Evolutionary conservation across 1,139 yeast species (phyloP), one percentile per base, ranked within the genome.

Genomic region (Suhomyces yuchorum): DNA sequence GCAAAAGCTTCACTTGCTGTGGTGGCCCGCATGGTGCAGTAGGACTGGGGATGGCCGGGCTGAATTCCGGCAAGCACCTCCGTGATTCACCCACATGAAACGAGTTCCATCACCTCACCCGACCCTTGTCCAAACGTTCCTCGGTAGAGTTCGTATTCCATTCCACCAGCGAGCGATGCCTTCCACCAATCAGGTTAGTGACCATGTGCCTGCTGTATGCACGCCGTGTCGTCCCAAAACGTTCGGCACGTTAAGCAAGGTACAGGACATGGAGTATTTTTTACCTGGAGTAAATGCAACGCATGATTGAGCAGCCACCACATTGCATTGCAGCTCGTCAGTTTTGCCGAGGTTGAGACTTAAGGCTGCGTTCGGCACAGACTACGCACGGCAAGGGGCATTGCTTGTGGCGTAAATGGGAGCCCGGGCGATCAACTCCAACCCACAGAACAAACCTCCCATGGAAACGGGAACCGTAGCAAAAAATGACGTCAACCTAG

Each of bases 241-340:
- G 42, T 45, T 44, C 48, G 39, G 22, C 43, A 42, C 48, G 19
- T 42, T 26, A 46, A 38, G 48, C 48, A 42, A 46, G 48, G 48
- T 46, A 46, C 48, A 38, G 42, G 46, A 38, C 6, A 14, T 9
- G 35, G 23, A 19, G 36, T 28, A 28, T 42, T 26, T 36, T 42
- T 28, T 36, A 8, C 37, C 9, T 17, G 22, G 42, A n/a, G 9
- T 12, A 30, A 26, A 22, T 15, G 43, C 37, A 17, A 19, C 37
- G 43, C 37, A 33, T 40, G 37, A 15, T 8, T 8, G 39, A 18
- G 34, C 28, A 23, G 37, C 37, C 15, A 26, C 43, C 17, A 12
- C 37, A 17, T 12, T 28, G 44, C 44, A 42, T 42, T 42, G 40
- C 44, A 36, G 40, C 40, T 42, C 44, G 44, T 42, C 44, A 42